phyloP scores from a whole-genome alignment of 208 protist genomes.

The Wallacemonas sp. region DNA sequence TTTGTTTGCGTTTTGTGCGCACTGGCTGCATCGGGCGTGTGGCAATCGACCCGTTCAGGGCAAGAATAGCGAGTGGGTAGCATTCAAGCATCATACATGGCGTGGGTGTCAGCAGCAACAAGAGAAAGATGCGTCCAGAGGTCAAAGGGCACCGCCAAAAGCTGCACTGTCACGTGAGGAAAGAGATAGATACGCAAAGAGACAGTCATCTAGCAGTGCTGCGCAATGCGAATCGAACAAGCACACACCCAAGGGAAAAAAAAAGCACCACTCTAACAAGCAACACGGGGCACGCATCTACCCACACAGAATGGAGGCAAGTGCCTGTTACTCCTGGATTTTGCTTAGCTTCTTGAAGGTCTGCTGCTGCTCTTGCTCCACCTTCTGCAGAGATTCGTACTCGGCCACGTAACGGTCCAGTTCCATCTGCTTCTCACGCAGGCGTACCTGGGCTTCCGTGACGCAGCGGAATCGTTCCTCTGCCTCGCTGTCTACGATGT shows the following conservation, averaged over 20 bases:
- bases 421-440: constrained; percentile 89
- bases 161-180: too few species aligned
- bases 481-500: constrained; percentile 87
- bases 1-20: too few species aligned
- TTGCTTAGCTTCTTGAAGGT: constrained; percentile 81
- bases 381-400: constrained; percentile 80
- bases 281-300: neutral
- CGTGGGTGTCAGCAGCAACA: too few species aligned
- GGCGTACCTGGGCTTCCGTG: constrained; percentile 79
- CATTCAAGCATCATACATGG: too few species aligned
- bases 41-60: too few species aligned
- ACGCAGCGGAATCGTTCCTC: constrained; percentile 75
- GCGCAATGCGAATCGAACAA: too few species aligned
- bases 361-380: constrained; percentile 81
- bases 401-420: constrained; percentile 87
- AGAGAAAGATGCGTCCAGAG: too few species aligned
- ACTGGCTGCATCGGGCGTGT: too few species aligned
- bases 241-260: neutral
- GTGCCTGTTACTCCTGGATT: constrained; percentile 35
- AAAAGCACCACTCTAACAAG: neutral
- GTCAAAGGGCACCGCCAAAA: too few species aligned
- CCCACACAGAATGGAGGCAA: neutral
- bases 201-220: too few species aligned
- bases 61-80: too few species aligned
- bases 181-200: neutral